These are phyloP conservation scores for Globisporangium polare DNA, from an alignment of 352 stramenopile species.

Conservation along the genomic window DNA sequence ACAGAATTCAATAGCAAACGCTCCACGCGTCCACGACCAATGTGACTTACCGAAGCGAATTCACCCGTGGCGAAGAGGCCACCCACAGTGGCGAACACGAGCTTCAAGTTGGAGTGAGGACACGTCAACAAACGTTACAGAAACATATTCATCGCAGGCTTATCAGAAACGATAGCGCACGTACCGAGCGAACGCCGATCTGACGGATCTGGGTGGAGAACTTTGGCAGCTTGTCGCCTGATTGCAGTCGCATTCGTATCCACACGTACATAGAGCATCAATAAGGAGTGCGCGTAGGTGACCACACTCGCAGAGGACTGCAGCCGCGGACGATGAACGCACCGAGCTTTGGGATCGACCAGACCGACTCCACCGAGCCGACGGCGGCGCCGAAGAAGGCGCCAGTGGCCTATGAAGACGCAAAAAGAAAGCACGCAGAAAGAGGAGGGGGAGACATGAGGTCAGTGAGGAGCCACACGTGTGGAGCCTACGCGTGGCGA, in stretches of 20 bases:
- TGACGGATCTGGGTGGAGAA: slow-evolving; percentile 78
- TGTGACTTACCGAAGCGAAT: slow-evolving; percentile 35
- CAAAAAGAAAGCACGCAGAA: not conserved
- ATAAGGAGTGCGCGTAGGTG: not conserved
- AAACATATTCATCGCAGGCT: not conserved
- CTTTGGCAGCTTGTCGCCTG: slow-evolving; percentile 78
- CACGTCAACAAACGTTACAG: not conserved
- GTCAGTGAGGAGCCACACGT: not conserved
- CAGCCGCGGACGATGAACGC: slow-evolving; percentile 7
- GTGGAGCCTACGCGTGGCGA: too few species aligned
- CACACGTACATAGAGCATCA: not conserved
- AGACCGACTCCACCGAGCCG: slow-evolving; percentile 82
- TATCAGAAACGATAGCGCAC: slow-evolving; percentile 5
- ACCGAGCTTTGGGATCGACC: slow-evolving; percentile 86
- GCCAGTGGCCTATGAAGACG: slow-evolving; percentile 42
- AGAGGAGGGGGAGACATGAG: not conserved
- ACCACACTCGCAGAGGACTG: not conserved
- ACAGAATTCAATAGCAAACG: not conserved
- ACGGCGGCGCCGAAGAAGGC: slow-evolving; percentile 73
- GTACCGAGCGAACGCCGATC: slow-evolving; percentile 69
- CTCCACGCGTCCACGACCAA: not conserved
- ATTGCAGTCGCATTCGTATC: not conserved
- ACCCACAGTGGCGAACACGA: slow-evolving; percentile 66
- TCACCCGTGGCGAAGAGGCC: slow-evolving; percentile 67
- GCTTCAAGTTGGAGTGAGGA: slow-evolving; percentile 23